Conservation (phyloP, 208 protist species). For the Leptomonas seymouri region DNA sequence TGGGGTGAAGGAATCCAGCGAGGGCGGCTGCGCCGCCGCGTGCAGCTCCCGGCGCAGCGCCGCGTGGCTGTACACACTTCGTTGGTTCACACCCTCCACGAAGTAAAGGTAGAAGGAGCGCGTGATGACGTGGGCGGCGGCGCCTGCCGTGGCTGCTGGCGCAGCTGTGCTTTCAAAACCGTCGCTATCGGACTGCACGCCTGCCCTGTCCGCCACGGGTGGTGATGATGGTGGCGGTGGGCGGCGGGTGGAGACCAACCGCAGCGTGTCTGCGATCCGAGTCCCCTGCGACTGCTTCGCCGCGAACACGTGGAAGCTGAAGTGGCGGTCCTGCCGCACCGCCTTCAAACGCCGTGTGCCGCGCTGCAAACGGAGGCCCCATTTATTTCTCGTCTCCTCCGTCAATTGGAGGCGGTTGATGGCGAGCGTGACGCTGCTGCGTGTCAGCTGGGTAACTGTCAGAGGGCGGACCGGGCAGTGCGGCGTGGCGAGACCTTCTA, state of each 20-base stretch:
- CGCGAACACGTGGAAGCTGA: slow-evolving; percentile 77
- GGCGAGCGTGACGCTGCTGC: slow-evolving; percentile 65
- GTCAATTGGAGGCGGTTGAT: slow-evolving; percentile 56
- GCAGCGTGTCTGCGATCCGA: slow-evolving; percentile 66
- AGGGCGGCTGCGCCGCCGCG: slow-evolving; percentile 14
- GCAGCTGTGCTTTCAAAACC: not conserved
- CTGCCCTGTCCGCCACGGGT: too few relatives aligned
- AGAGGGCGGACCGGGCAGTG: slow-evolving; percentile 30
- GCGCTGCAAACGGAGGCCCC: slow-evolving; percentile 75
- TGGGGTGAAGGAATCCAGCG: not conserved
- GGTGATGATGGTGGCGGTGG: not conserved
- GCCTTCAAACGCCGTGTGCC: slow-evolving; percentile 54
- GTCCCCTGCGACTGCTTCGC: slow-evolving; percentile 60
- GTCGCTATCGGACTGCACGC: not conserved
- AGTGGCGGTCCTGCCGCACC: slow-evolving; percentile 58
- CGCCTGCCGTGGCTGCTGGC: too few relatives aligned
- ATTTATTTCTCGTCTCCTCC: slow-evolving; percentile 41
- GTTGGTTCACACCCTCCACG: slow-evolving; percentile 60
- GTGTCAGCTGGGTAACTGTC: slow-evolving; percentile 35
- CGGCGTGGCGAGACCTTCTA: slow-evolving; percentile 28
- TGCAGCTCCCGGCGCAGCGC: slow-evolving; percentile 35
- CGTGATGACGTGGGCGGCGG: slow-evolving; percentile 12
- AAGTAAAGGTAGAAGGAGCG: slow-evolving; percentile 55
- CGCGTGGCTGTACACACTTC: slow-evolving; percentile 30
- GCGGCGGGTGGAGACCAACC: slow-evolving; percentile 4